A percentile compares a stretch with the other conserved stretches of the same genome.
These are phyloP conservation scores for Hypoxylon fuscum DNA, from an alignment of 495 filamentous ascomycete species.

Conservation along the genomic window DNA sequence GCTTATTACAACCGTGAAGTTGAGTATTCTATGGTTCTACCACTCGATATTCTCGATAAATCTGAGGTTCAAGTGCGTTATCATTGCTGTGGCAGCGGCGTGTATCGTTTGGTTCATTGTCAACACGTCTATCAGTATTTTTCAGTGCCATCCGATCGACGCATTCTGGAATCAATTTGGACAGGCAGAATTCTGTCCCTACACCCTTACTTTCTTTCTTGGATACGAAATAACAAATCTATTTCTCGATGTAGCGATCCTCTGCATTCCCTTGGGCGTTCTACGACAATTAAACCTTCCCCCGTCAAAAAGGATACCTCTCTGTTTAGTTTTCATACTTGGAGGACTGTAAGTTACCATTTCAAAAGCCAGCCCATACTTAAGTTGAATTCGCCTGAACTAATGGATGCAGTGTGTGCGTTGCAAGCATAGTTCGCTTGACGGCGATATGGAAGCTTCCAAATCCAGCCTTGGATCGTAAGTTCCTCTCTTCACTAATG, in stretches of 20 bases:
- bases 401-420: neutral
- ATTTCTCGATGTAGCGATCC: neutral
- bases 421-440: neutral
- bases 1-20: neutral
- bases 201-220: neutral
- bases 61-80: neutral
- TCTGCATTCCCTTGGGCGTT: neutral
- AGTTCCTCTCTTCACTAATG: neutral
- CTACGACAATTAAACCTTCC: neutral
- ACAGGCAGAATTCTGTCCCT: neutral
- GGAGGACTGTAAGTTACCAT: neutral
- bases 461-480: neutral
- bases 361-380: neutral
- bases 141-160: neutral
- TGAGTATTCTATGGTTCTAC: neutral
- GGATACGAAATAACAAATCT: neutral
- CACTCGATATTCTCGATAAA: neutral
- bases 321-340: neutral
- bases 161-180: neutral
- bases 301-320: neutral
- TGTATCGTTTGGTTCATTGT: neutral
- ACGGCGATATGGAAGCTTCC: neutral
- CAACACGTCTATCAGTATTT: neutral
- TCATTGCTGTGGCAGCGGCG: neutral
- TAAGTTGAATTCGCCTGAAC: neutral